A percentile compares a stretch with the other conserved stretches of the same genome.
These are phyloP conservation scores for Ceratocystis eucalypticola DNA, from an alignment of 2,329 filamentous ascomycete genomes.

Conservation along the genomic window DNA sequence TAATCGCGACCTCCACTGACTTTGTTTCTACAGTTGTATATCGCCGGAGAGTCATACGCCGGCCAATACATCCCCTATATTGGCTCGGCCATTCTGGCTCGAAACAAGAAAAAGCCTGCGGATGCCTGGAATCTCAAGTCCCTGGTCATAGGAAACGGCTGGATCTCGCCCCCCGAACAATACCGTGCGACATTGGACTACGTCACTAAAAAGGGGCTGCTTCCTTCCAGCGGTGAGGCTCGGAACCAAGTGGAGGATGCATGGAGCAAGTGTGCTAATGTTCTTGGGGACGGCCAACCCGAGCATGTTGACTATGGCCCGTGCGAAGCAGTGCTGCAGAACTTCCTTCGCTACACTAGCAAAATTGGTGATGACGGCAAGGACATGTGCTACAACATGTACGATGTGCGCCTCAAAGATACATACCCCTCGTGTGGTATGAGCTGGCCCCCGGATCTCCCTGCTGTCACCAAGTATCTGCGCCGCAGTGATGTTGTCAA, in stretches of 20 bases:
- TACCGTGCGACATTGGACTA: conserved; percentile 78
- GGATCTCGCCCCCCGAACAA: conserved; percentile 84
- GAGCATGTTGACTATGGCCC: conserved; percentile 49
- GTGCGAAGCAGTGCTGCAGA: conserved; percentile 67
- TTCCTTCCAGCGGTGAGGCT: conserved; percentile 42
- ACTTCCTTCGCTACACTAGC: conserved; percentile 55
- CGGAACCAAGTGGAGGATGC: conserved; percentile 47
- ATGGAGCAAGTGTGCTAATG: conserved; percentile 54
- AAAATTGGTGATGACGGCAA: conserved; percentile 30
- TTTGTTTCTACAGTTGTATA: conserved; percentile 53
- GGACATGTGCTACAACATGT: conserved; percentile 78
- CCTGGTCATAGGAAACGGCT: conserved; percentile 89
- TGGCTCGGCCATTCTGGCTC: conserved; percentile 74
- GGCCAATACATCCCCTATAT: conserved; percentile 97
- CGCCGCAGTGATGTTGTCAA: conserved; percentile 62
- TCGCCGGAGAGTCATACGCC: conserved; percentile 87
- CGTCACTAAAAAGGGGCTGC: conserved; percentile 48
- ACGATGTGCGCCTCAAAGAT: conserved; percentile 81
- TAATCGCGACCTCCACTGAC: not conserved
- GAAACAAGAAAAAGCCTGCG: conserved; percentile 52
- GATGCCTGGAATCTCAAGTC: conserved; percentile 64
- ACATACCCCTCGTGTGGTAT: conserved; percentile 75
- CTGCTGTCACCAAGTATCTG: conserved; percentile 66
- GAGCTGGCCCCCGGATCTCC: conserved; percentile 92
- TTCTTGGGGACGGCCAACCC: conserved; percentile 34